These are phyloP conservation scores for Phytophthora pisi DNA, from an alignment of 352 stramenopile genomes.

Conservation along the genomic window DNA sequence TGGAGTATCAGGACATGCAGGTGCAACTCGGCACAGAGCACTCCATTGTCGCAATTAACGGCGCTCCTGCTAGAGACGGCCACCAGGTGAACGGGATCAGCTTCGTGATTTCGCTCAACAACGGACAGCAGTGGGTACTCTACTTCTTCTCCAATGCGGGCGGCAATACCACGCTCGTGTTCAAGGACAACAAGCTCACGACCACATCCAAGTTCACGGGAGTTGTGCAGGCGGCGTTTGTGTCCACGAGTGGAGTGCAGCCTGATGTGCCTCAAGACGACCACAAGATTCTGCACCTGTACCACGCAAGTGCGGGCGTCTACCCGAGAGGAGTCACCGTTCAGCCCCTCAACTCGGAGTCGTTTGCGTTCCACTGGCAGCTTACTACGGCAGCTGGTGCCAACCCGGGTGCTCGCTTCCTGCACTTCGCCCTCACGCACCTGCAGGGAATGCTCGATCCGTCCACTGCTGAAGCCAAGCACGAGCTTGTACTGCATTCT, in stretches of 20 bases:
- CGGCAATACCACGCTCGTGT: slow-evolving; percentile 33
- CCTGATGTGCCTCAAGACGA: slow-evolving; percentile 27
- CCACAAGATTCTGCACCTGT: slow-evolving; percentile 59
- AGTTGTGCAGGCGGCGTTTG: slow-evolving; percentile 68
- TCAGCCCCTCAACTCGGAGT: slow-evolving; percentile 35
- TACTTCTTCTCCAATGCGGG: slow-evolving; percentile 56
- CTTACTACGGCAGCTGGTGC: slow-evolving; percentile 35
- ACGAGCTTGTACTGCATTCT: slow-evolving; percentile 66
- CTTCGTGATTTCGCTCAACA: slow-evolving; percentile 77
- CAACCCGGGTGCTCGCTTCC: slow-evolving; percentile 39
- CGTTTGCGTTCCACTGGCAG: slow-evolving; percentile 71
- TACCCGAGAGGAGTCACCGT: slow-evolving; percentile 40
- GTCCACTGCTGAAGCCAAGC: slow-evolving; percentile 41
- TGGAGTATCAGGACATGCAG: slow-evolving; percentile 72
- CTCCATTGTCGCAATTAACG: slow-evolving; percentile 64
- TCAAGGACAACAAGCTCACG: slow-evolving; percentile 59
- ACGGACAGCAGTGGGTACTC: slow-evolving; percentile 75
- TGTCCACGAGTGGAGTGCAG: slow-evolving; percentile 48
- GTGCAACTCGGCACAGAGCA: slow-evolving; percentile 72
- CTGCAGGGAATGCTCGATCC: slow-evolving; percentile 60
- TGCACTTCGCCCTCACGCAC: slow-evolving; percentile 78
- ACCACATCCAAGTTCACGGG: slow-evolving; percentile 61
- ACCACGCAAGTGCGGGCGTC: slow-evolving; percentile 60
- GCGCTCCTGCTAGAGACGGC: slow-evolving; percentile 38
- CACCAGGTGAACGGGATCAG: slow-evolving; percentile 43